Evolutionary conservation across 2,329 filamentous ascomycete genomes (phyloP), one percentile per base, ranked within the genome.

Genomic region (Bipolaris cookei): DNA sequence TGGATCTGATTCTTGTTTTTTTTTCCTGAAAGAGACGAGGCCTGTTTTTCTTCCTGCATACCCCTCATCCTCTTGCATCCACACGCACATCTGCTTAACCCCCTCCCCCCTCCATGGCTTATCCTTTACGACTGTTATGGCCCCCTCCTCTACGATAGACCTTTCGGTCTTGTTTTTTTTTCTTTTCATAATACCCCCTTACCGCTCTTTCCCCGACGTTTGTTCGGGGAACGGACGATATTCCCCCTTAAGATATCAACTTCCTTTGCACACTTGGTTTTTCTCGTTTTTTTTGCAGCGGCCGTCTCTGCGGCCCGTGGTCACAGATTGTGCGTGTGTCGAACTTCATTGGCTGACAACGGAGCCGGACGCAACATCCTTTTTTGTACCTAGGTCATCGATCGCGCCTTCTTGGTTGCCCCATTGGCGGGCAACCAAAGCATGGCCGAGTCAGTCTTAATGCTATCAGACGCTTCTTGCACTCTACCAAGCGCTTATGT

Each of bases 21-120:
- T 62, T 57, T 60, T 49, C 25, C 25, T 56, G 49, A 56, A 62
- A 62, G 59, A 60, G 57, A 62, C 50, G 59, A 59, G 42, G 37
- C 42, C 32, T 39, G 13, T 51, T 56, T 50, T 42, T 42, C 48
- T 54, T 51, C 14, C 52, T 49, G 43, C 42, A 35, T 44, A 39
- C 32, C 34, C 32, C 25, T 28, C 25, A 28, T 13, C 38, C 45
- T 44, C 42, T 16, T 34, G 43, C 43, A 44, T 21, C 10, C 42
- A 35, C 44, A 21, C 23, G 25, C 16, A 46, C 30, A 34, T 32
- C 13, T 38, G 38, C 42, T 47, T 14, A 20, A n/a, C 16, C 32
- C 39, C 23, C 48, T 47, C 58, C 23, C 16, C 32, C 39, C 23
- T 45, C 48, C 58, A 50, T 49, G 25, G 51, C 23, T 37, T 41